phyloP scores from a whole-genome alignment of 208 protist species.

The Wallacemonas sp. region DNA sequence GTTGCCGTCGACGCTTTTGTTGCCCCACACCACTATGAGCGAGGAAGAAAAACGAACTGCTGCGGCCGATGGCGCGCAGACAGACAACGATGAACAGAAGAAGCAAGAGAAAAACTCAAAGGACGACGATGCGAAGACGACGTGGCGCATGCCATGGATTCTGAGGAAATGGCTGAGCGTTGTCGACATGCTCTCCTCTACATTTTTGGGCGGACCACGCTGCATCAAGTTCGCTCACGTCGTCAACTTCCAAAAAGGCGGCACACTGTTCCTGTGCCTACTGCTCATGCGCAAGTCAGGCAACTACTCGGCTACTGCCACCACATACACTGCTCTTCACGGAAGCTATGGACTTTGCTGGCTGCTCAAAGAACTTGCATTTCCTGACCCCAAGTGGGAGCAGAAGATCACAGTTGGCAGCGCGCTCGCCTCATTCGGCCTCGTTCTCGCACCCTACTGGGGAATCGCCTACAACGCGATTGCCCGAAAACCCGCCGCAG shows the following conservation, averaged over 20 bases:
- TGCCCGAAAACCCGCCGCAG: conserved; percentile 22
- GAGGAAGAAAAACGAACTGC: background rate
- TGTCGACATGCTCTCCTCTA: conserved; percentile 37
- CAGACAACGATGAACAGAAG: background rate
- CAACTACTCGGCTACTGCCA: conserved; percentile 82
- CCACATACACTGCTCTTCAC: conserved; percentile 82
- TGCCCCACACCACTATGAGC: too few relatives aligned
- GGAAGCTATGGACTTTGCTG: conserved; percentile 89
- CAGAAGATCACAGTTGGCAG: conserved; percentile 59
- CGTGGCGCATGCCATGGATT: conserved; percentile 13
- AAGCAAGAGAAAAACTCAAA: background rate
- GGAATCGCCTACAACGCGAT: conserved; percentile 81
- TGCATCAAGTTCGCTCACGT: conserved; percentile 71
- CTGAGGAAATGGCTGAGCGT: conserved; percentile 55
- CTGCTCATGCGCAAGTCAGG: conserved; percentile 63
- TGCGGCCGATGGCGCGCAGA: too few relatives aligned
- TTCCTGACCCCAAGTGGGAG: conserved; percentile 86
- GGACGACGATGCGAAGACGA: conserved; percentile 3
- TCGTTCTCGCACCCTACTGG: conserved; percentile 84
- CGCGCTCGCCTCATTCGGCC: conserved; percentile 32
- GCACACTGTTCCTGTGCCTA: conserved; percentile 62
- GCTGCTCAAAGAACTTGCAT: conserved; percentile 81
- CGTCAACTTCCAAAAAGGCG: conserved; percentile 85
- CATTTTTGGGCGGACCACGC: conserved; percentile 60
- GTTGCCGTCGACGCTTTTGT: too few relatives aligned